phyloP scores from a whole-genome alignment of 2,329 filamentous ascomycete species.

The Aspergillus sp. region DNA sequence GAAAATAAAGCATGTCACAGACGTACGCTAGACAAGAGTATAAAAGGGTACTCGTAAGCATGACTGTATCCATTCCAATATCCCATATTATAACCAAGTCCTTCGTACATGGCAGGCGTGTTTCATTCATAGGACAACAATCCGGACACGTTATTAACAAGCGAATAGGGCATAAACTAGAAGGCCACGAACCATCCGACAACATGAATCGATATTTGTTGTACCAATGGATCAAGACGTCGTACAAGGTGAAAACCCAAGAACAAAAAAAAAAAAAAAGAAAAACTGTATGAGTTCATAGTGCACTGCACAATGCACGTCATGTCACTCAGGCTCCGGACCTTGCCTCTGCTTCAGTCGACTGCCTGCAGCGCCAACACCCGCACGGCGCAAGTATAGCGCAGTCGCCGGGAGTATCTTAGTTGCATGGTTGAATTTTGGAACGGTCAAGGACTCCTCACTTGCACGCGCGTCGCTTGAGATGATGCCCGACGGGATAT shows the following conservation, averaged over 20 bases:
- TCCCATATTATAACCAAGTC: too few relatives aligned
- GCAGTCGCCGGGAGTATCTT: neutral
- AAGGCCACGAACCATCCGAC: neutral
- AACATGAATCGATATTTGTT: neutral
- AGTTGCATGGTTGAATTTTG: neutral
- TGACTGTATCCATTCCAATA: too few relatives aligned
- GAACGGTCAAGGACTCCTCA: neutral
- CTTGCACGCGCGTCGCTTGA: neutral
- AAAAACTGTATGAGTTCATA: neutral
- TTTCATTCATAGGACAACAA: too few relatives aligned
- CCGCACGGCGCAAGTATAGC: neutral
- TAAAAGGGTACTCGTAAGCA: too few relatives aligned
- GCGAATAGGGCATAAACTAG: neutral
- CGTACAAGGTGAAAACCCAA: neutral
- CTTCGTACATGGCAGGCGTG: too few relatives aligned
- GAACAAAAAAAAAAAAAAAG: neutral
- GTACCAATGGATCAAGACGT: neutral
- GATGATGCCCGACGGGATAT: conserved; percentile 1
- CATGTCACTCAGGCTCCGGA: neutral
- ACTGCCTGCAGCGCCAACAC: neutral
- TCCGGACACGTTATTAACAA: neutral
- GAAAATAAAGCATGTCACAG: too few relatives aligned
- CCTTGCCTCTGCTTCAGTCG: too few relatives aligned
- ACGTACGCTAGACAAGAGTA: too few relatives aligned
- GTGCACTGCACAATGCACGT: neutral